These are phyloP conservation scores for Neonectria coccinea DNA, from an alignment of 2,329 filamentous ascomycete species.

Conservation along the genomic window DNA sequence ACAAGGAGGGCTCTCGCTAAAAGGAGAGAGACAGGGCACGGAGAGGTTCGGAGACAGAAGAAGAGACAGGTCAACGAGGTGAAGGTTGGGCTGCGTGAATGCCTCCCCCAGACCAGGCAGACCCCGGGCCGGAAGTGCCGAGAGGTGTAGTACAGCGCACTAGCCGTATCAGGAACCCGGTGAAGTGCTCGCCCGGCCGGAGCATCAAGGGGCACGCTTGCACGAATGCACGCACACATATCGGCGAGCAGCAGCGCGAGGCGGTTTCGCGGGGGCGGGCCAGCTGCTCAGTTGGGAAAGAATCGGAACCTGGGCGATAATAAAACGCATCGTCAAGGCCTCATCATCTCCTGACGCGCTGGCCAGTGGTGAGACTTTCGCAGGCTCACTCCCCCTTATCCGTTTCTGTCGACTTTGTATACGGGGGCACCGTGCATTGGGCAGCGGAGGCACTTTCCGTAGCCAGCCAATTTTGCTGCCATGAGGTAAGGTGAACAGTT, in stretches of 20 bases:
- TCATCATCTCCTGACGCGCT: conserved; percentile 43
- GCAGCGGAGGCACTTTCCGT: conserved; percentile 45
- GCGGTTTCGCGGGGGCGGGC: conserved; percentile 20
- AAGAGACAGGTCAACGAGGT: neutral
- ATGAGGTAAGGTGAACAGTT: conserved; percentile 34
- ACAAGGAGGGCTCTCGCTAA: neutral
- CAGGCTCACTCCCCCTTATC: conserved; percentile 33
- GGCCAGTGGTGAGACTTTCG: conserved; percentile 43
- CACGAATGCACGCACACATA: neutral
- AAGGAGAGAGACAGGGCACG: neutral
- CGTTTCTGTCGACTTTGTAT: conserved; percentile 37
- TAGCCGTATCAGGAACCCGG: conserved; percentile 27
- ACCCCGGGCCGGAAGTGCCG: conserved; percentile 28
- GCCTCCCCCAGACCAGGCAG: conserved; percentile 7
- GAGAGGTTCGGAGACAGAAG: neutral
- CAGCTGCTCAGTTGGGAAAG: conserved; percentile 27
- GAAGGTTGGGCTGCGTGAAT: neutral
- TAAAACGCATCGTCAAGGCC: conserved; percentile 31
- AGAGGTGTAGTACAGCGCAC: conserved; percentile 28
- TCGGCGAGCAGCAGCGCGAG: conserved; percentile 2
- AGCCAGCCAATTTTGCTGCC: conserved; percentile 37
- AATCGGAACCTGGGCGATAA: conserved; percentile 29
- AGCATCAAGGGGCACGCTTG: conserved; percentile 6
- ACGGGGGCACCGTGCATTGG: conserved; percentile 43
- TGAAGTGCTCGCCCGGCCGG: conserved; percentile 14